Evolutionary conservation across 192 early-diverging fungal genomes (phyloP), one percentile per base, ranked within the genome.

Genomic region (Backusella westeae): DNA sequence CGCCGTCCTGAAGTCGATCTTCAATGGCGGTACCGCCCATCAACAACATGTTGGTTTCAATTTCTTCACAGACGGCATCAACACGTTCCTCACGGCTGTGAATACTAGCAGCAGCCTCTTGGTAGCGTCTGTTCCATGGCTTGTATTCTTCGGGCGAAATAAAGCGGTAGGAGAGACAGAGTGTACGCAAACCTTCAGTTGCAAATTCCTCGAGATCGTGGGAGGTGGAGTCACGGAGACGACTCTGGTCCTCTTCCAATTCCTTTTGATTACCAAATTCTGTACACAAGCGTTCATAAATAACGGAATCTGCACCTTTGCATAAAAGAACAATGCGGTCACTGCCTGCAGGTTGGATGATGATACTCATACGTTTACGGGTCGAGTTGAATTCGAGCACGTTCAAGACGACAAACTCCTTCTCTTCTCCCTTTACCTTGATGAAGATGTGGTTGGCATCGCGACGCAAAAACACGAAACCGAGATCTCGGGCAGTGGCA

Each of bases 11-110:
- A 17, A 99, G 90, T 84, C 93, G 91, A 80, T 99, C 97, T 85
- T 99, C 97, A 67, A 99, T 98, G 6, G 97, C 97, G 0, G 97
- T 99, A n/a, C 94, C 96, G 69, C 97, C 97, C 69, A 97, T 85
- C 52, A 99, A 82, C 74, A 89, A 86, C 72, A 99, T 77, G 2
- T 90, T 85, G 39, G 82, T 85, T 81, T 99, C 97, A 34, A 98
- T 95, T 23, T 84, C 77, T 63, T 95, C 94, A 73, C 92, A 91
- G 0, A 88, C 90, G 26, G 80, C 87, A 52, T 97, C 96, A 44
- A 96, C 88, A 69, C 89, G 90, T 36, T 88, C 86, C 19, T 98
- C 96, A 52, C 97, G 92, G 72, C 93, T 90, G 41, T 88, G 90
- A 35, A 97, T 87, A 12, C 89, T 85, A 19, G 88, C 78, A 72